Evolutionary conservation across 768 basidiomycete genomes (phyloP), one percentile per base, ranked within the genome.

Genomic region (Tephrocybe sp.): DNA sequence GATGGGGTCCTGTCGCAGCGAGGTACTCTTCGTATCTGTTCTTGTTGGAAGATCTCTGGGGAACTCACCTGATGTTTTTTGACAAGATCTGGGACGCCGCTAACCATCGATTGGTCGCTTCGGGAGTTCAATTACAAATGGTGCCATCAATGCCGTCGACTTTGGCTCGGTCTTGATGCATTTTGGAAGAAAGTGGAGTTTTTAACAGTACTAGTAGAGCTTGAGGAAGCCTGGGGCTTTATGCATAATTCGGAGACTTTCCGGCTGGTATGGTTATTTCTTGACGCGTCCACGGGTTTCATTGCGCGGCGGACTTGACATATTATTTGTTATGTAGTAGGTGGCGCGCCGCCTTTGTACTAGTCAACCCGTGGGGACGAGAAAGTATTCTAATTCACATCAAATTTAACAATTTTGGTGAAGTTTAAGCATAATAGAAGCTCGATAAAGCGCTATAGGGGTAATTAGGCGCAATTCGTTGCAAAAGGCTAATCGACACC

Each of bases 91-190:
- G 73, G 74, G 68, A 78, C 27, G 54, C 50, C 24, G 58, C 55
- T 18, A 68, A 74, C 27, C 64, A 63, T 51, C 64, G 70, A 24
- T 56, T 78, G 16, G 63, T 78, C 15, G 75, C 74, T 32, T 70
- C 74, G 31, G 75, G 70, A 1, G 66, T 68, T 18, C 77, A 77
- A 39, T 55, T 71, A 41, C 65, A 67, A 47, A 73, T 75, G 73
- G 49, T 58, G 18, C 66, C 66, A 3, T 66, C 66, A 13, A 54
- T 28, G 34, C 57, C 59, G 3, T 16, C 4, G 13, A 27, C 3
- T 12, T 37, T 36, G 40, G 21, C 13, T 28, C 18, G 2, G n/a
- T 41, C 31, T 12, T 28, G 45, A 7, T 18, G 9, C 30, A 16
- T 19, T 4, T 21, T 9, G 21, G 5, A 16, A 16, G 34, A 5